Evolutionary conservation across 75 land plant species (phyloP).

Genomic region (Adiantum capillusveneris): DNA sequence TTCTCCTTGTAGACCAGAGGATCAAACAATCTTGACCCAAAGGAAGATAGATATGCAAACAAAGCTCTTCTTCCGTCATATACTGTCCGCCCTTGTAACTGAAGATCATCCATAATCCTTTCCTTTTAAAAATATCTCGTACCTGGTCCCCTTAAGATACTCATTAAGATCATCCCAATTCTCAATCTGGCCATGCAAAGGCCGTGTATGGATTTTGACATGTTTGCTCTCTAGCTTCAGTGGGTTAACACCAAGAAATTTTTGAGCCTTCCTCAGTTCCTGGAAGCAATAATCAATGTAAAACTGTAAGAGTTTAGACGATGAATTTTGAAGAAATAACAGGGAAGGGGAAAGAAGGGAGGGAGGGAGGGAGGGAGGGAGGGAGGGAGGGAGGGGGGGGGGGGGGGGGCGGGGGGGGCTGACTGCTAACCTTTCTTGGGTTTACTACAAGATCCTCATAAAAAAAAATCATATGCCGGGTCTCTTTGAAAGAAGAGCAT

Average conservation of each 20-base stretch:
- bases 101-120: slow-evolving; percentile 1
- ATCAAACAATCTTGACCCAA: no score
- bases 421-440: slow-evolving; percentile 12
- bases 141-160: slow-evolving; percentile 1
- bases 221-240: slow-evolving; percentile 2
- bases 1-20: no score
- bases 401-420: no score
- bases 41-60: no score
- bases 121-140: not conserved
- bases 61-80: no score
- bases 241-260: slow-evolving; percentile 4
- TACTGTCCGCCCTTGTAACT: no score
- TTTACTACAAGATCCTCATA: slow-evolving; percentile 60
- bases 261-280: slow-evolving; percentile 4
- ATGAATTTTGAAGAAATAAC: no score
- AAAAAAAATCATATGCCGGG: slow-evolving; percentile 50
- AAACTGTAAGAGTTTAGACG: no score
- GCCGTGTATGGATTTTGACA: slow-evolving; percentile 7
- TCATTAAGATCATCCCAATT: not conserved
- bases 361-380: no score
- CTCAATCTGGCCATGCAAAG: not conserved
- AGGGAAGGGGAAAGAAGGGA: no score
- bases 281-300: not conserved
- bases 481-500: slow-evolving; percentile 44
- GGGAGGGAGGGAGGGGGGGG: no score